Evolutionary conservation across 2,329 filamentous ascomycete species (phyloP).

Genomic region (Trichoderma citrinoviride): DNA sequence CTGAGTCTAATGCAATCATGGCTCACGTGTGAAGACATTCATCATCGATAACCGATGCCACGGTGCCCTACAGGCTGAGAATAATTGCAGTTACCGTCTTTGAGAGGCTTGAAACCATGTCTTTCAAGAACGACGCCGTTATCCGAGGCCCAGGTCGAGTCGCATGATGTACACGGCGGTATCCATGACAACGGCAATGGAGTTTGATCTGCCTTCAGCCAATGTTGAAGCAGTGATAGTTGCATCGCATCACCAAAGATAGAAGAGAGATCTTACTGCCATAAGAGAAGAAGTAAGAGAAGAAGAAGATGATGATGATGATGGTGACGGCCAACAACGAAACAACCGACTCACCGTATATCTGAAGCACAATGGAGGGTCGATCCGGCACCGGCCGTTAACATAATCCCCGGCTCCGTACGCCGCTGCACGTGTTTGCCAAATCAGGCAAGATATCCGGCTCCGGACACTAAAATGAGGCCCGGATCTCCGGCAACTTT

Average conservation of each 20-base stretch:
- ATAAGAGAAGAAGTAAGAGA: neutral
- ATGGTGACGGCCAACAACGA: neutral
- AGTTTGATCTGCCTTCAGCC: neutral
- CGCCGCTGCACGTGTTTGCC: neutral
- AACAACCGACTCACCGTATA: too few species aligned
- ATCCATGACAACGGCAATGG: too few species aligned
- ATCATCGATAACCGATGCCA: too few species aligned
- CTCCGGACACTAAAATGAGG: conserved; percentile 1
- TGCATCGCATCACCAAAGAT: neutral
- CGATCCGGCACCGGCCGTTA: neutral
- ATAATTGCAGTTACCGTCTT: too few species aligned
- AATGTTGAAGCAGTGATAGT: neutral
- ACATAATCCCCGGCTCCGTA: neutral
- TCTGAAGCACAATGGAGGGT: neutral
- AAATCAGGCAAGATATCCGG: neutral
- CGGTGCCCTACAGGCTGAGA: too few species aligned
- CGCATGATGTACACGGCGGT: too few species aligned
- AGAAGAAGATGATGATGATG: neutral
- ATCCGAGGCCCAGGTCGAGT: too few species aligned
- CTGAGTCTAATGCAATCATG: too few species aligned
- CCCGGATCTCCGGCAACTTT: neutral
- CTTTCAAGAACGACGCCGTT: too few species aligned
- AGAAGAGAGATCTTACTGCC: neutral
- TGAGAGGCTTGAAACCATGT: too few species aligned
- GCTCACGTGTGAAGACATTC: too few species aligned